These are phyloP conservation scores for Chaetoscypha palmicola DNA, from an alignment of 2,329 filamentous ascomycete genomes.

Conservation along the genomic window DNA sequence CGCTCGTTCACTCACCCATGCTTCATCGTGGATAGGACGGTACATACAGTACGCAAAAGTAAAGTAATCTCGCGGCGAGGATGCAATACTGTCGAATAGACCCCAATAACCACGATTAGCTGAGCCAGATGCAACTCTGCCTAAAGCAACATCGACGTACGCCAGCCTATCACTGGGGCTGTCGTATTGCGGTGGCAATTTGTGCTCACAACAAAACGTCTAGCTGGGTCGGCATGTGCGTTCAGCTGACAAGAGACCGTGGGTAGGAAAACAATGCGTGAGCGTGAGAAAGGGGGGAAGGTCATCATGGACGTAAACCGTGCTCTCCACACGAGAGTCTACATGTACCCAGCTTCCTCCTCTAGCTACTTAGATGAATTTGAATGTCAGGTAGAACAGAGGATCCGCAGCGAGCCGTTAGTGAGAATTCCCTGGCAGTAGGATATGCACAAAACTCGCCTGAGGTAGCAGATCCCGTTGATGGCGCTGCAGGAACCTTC, in stretches of 20 bases:
- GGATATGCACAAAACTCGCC: constrained; percentile 2
- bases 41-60: neutral
- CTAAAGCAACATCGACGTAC: neutral
- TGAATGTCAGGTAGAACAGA: neutral
- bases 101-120: neutral
- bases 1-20: neutral
- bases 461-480: constrained; percentile 2
- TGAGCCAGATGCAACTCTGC: neutral
- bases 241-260: neutral
- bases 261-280: neutral
- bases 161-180: neutral
- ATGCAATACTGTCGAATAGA: too few species aligned
- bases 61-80: neutral
- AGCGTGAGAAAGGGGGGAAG: neutral
- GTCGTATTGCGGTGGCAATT: neutral
- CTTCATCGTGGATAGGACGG: neutral
- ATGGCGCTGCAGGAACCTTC: constrained; percentile 8
- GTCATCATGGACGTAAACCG: too few species aligned
- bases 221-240: neutral
- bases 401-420: neutral
- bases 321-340: too few species aligned
- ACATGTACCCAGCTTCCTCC: neutral
- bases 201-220: neutral
- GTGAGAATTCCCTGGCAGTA: neutral
- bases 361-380: neutral